Evolutionary conservation across 108 stramenopile species (phyloP).

Genomic region (Craspedostauros australis): DNA sequence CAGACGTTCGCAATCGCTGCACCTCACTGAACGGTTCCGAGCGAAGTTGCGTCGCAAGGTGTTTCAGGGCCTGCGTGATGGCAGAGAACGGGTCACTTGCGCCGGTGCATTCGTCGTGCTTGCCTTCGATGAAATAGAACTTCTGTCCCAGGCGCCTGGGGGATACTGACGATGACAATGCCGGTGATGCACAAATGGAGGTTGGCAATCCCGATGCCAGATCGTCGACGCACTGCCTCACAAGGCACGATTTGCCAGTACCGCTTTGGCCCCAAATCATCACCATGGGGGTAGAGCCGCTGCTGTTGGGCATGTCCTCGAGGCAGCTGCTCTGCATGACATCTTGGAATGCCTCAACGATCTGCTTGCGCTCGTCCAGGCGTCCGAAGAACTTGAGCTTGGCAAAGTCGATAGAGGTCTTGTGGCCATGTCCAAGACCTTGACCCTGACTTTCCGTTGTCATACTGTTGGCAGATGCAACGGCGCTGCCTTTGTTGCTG

Average conservation of each 20-base stretch:
- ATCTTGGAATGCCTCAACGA: slow-evolving; percentile 1
- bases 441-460: too few species aligned
- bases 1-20: slow-evolving; percentile 7
- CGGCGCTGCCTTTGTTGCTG: too few species aligned
- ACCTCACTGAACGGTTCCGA: background rate
- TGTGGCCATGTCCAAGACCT: too few species aligned
- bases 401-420: slow-evolving; percentile 10
- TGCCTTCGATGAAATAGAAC: slow-evolving; percentile 21
- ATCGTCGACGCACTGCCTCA: slow-evolving; percentile 7
- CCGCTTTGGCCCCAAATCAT: slow-evolving; percentile 13
- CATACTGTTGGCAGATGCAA: too few species aligned
- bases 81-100: slow-evolving; percentile 23
- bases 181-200: too few species aligned
- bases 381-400: slow-evolving; percentile 13
- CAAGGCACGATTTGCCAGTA: slow-evolving; percentile 26
- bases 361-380: slow-evolving; percentile 9
- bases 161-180: too few species aligned
- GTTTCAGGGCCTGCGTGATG: slow-evolving; percentile 8
- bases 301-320: too few species aligned
- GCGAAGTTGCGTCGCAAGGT: slow-evolving; percentile 8
- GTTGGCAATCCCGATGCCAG: too few species aligned
- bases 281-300: too few species aligned
- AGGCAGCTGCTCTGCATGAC: background rate
- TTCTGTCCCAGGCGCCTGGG: too few species aligned
- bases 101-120: slow-evolving; percentile 10